Conservation (phyloP, 2,329 filamentous ascomycete species). For the Stagonosporopsis rhizophila region DNA sequence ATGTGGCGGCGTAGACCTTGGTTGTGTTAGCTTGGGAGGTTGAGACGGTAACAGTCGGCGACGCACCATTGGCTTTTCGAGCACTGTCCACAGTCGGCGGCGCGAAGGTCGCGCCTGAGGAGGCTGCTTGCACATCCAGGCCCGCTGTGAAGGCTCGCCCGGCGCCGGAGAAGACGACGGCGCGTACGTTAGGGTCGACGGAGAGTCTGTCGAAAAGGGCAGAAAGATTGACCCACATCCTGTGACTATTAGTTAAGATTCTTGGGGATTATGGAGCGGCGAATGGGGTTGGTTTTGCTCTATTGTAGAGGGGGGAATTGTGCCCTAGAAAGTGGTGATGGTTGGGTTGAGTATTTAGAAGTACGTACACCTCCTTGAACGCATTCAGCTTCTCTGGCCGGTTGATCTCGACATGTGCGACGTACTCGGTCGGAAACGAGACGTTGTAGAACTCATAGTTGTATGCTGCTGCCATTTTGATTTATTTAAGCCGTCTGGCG, state of each 20-base stretch:
- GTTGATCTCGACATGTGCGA: constrained; percentile 94
- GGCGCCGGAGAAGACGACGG: constrained; percentile 79
- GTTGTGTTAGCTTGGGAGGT: background rate
- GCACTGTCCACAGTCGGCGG: constrained; percentile 62
- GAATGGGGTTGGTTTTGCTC: background rate
- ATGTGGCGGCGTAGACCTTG: constrained; percentile 68
- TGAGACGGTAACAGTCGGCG: background rate
- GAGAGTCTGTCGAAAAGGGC: constrained; percentile 76
- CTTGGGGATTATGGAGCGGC: too few species aligned
- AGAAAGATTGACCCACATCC: constrained; percentile 86
- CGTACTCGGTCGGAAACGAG: constrained; percentile 72
- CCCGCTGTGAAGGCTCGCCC: constrained; percentile 88
- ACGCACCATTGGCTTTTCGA: constrained; percentile 56
- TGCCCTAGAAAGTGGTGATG: too few species aligned
- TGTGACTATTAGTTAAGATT: constrained; percentile 26
- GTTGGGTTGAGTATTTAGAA: background rate
- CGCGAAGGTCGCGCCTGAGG: constrained; percentile 57
- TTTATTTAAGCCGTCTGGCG: background rate
- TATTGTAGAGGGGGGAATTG: too few species aligned
- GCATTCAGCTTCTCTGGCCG: constrained; percentile 86
- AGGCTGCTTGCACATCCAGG: constrained; percentile 78
- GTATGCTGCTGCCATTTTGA: constrained; percentile 44
- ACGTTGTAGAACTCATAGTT: constrained; percentile 74
- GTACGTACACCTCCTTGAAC: constrained; percentile 71
- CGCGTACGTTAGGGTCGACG: constrained; percentile 73